phyloP scores from a whole-genome alignment of 192 early-diverging fungal genomes.

The Coemansia sp. region DNA sequence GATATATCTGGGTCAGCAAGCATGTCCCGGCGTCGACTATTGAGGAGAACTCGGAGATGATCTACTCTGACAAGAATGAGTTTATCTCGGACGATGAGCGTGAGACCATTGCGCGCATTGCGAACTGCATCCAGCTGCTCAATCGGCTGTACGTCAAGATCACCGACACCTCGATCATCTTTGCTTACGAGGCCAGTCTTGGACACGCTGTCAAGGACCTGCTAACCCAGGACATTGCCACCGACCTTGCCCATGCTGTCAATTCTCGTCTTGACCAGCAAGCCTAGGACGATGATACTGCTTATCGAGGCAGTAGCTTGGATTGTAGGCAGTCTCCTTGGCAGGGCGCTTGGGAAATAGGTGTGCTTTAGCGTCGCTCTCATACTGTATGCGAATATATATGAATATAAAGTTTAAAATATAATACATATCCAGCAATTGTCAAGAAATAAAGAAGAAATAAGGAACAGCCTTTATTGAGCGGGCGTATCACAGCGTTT shows the following conservation, averaged over 20 bases:
- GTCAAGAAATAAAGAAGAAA: background rate
- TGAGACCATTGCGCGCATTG: constrained; percentile 84
- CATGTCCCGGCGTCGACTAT: constrained; percentile 61
- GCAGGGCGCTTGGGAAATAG: no score
- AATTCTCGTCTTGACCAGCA: constrained; percentile 35
- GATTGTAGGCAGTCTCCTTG: no score
- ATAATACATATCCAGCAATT: no score
- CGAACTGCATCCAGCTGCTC: constrained; percentile 83
- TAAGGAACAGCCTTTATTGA: background rate
- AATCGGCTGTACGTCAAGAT: constrained; percentile 79
- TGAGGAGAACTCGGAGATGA: constrained; percentile 76
- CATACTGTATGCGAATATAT: no score
- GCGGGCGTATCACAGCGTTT: background rate
- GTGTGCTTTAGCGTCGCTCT: no score
- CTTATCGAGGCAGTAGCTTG: background rate
- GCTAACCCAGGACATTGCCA: constrained; percentile 54
- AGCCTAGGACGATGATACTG: background rate
- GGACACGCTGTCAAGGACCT: constrained; percentile 65
- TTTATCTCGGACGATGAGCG: constrained; percentile 73
- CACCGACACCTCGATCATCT: constrained; percentile 86
- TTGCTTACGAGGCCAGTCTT: constrained; percentile 86
- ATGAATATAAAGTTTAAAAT: no score
- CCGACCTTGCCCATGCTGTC: constrained; percentile 44
- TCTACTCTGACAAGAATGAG: constrained; percentile 91
- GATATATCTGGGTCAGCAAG: constrained; percentile 95